Base-by-base conservation (phyloP, 2,329 filamentous ascomycete species). In the Hymenoscyphus linearis region DNA sequence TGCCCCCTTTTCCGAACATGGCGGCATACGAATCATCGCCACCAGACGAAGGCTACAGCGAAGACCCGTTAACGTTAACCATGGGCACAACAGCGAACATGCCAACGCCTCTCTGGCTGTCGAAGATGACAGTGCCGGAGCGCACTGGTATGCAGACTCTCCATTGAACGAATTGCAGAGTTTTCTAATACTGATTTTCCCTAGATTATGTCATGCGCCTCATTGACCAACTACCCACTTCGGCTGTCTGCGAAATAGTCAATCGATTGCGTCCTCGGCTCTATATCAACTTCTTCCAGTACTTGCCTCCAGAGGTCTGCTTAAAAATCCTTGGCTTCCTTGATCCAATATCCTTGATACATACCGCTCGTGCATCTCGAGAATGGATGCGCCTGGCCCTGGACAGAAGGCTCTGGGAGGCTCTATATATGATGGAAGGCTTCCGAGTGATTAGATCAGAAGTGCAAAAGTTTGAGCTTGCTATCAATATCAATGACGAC, bases 221-320 rank as follows among this genome's bases (percentile, higher is more conserved):
- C 26, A 80, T 97, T 60, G 84, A 88, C 62, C 87, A 88, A 60
- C 80, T 97, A 31, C 90, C 89, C 18, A 96, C 91, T 0, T 89
- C 89, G 6, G 85, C 87, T 59, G 87, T 97, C 62, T 87, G 89
- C 56, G 82, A 88, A 52, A 90, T 97, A 58, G 90, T 96, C 54
- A 85, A 93, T 59, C 84, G 88, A 65, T 78, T 96, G 18, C 89
- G 87, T 64, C 90, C 92, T 3, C 83, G 93, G 58, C 86, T 98
- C 2, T 93, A 97, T 75, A 93, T 97, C 76, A 91, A 99, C 76
- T 96, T 96, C 59, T 86, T 96, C 50, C 80, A 85, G 65, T 86
- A 91, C 69, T 84, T 99, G 0, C 95, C 95, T 0, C 86, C 90
- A 27, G 95, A 99, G 74, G 89, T 99, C 69, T 96, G 91, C 63